phyloP scores from a whole-genome alignment of 768 basidiomycete species.

The Mycena kentingensis region DNA sequence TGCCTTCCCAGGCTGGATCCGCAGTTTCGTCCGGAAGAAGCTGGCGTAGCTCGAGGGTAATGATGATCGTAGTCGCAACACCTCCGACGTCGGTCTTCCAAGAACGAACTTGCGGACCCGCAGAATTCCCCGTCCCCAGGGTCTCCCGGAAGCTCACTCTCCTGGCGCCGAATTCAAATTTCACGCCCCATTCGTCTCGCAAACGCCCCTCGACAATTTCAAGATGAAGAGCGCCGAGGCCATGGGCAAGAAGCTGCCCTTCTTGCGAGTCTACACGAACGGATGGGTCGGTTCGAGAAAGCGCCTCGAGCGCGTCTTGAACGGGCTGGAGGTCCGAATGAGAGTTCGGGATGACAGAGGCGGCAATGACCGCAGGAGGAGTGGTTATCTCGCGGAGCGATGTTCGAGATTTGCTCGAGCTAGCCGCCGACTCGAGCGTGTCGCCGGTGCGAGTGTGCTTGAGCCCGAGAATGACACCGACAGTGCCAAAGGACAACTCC shows the following conservation, averaged over 20 bases:
- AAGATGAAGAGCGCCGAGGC: slow-evolving; percentile 84
- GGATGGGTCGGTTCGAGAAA: slow-evolving; percentile 89
- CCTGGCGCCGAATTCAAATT: slow-evolving; percentile 75
- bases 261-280: slow-evolving; percentile 79
- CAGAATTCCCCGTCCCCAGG: slow-evolving; percentile 33
- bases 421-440: slow-evolving; percentile 65
- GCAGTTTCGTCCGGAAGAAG: slow-evolving; percentile 58
- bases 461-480: slow-evolving; percentile 83
- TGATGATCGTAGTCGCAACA: slow-evolving; percentile 48
- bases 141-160: slow-evolving; percentile 82
- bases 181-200: slow-evolving; percentile 74
- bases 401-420: slow-evolving; percentile 38
- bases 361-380: slow-evolving; percentile 84
- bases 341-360: slow-evolving; percentile 77
- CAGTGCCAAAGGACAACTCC: slow-evolving; percentile 75
- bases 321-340: slow-evolving; percentile 79
- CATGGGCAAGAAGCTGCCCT: slow-evolving; percentile 81
- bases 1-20: slow-evolving; percentile 76
- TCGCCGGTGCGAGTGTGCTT: slow-evolving; percentile 87
- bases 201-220: slow-evolving; percentile 86
- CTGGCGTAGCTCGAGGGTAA: slow-evolving; percentile 58
- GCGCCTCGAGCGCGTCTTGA: slow-evolving; percentile 68
- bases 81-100: slow-evolving; percentile 71
- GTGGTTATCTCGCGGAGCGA: slow-evolving; percentile 66
- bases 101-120: slow-evolving; percentile 37